Evolutionary conservation across 306 rosid species (phyloP).

Genomic region (Arachis hypogaea): DNA sequence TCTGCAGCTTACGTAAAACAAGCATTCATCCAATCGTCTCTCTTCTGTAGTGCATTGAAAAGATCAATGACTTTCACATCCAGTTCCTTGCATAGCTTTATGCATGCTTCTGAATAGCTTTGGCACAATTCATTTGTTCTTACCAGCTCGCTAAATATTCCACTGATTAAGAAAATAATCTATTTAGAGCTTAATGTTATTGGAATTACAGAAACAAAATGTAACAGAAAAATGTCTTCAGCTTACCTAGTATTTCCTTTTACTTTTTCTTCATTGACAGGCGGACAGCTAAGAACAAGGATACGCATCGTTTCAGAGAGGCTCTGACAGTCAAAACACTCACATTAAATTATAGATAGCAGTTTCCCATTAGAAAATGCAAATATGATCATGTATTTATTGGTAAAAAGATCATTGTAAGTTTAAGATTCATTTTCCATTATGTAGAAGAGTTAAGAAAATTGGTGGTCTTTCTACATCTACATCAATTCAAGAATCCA

Average conservation of each 20-base stretch:
- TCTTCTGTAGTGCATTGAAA: slow-evolving; percentile 68
- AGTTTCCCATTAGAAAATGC: slow-evolving; percentile 23
- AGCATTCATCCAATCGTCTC: slow-evolving; percentile 65
- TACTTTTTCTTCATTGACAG: slow-evolving; percentile 72
- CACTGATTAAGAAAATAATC: slow-evolving; percentile 47
- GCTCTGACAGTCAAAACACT: slow-evolving; percentile 54
- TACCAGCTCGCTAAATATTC: slow-evolving; percentile 64
- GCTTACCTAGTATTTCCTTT: slow-evolving; percentile 62
- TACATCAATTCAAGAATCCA: background rate
- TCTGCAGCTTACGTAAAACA: slow-evolving; percentile 77
- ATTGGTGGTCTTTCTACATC: background rate
- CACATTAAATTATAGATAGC: slow-evolving; percentile 42
- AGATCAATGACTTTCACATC: slow-evolving; percentile 78
- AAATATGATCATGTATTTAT: background rate
- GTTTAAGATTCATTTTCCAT: slow-evolving; percentile 8
- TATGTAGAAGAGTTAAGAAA: slow-evolving; percentile 3
- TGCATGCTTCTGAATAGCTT: slow-evolving; percentile 82
- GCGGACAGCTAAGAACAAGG: slow-evolving; percentile 79
- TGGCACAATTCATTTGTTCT: slow-evolving; percentile 87
- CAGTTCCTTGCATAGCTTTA: slow-evolving; percentile 74
- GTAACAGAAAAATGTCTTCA: slow-evolving; percentile 19
- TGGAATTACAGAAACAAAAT: slow-evolving; percentile 18
- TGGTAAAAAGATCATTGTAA: slow-evolving; percentile 5
- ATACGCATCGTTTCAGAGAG: slow-evolving; percentile 75
- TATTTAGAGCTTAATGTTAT: slow-evolving; percentile 15